Evolutionary conservation across 441 rosid genomes (phyloP).

Genomic region (Euphorbia celastroides): DNA sequence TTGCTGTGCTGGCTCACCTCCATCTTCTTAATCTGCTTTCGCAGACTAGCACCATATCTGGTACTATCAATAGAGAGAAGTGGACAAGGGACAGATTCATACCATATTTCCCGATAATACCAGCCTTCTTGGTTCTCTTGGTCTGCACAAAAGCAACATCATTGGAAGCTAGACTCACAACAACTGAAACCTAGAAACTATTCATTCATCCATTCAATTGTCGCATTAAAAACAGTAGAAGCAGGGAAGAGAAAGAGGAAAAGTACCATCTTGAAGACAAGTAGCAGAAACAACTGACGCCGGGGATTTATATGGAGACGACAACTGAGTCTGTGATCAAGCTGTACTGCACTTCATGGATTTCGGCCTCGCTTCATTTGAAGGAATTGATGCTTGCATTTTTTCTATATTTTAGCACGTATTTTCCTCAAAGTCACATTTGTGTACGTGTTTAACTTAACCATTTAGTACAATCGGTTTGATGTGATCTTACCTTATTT

Average conservation of each 20-base stretch:
- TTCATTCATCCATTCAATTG: no score
- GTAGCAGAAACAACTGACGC: background rate
- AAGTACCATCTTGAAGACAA: slow-evolving; percentile 1
- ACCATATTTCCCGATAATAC: slow-evolving; percentile 55
- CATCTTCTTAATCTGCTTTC: slow-evolving; percentile 96
- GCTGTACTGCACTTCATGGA: no score
- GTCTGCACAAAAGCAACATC: slow-evolving; percentile 6
- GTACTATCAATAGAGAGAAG: slow-evolving; percentile 39
- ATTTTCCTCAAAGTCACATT: no score
- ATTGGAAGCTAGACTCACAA: background rate
- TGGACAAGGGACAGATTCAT: background rate
- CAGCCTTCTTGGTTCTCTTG: slow-evolving; percentile 64
- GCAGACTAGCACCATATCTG: slow-evolving; percentile 88
- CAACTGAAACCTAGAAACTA: no score
- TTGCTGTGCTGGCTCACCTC: slow-evolving; percentile 86
- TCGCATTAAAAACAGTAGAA: no score
- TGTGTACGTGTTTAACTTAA: no score
- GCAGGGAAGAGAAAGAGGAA: background rate
- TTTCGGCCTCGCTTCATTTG: no score
- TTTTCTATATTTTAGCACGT: no score
- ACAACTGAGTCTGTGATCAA: no score
- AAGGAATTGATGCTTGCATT: no score
- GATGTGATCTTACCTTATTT: no score
- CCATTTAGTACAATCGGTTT: no score
- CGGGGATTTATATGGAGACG: background rate